Evolutionary conservation across 371 early-diverging fungal species (phyloP), one percentile per base, ranked within the genome.

Genomic region (Rhizopus arrhizus): DNA sequence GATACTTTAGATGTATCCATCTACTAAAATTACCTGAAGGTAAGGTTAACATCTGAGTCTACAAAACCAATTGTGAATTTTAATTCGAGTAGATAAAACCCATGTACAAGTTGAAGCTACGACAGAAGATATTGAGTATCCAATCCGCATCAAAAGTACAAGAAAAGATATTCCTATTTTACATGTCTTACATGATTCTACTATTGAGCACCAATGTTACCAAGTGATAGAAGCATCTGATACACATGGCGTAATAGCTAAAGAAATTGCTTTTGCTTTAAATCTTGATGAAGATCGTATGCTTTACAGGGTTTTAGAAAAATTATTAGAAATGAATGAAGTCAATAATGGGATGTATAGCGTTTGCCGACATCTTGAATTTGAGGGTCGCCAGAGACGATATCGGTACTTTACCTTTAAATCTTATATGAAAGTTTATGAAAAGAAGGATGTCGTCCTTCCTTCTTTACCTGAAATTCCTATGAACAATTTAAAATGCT

Each of bases 341-440:
- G 3, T 45, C 7, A 13, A 47, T 28, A 13, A 22, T 28, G 8
- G n/a, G 5, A 13, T 9, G 7, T 55, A 48, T 32, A 45, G 51
- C 36, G 29, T 53, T 47, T 41, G 54, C n/a, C 73, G 73, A 28
- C 34, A 56, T 5, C 28, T 78, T 7, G 79, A 78, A 41, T 73
- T 75, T 51, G 69, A 72, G 43, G 72, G 75, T 8, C 67, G 70
- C 32, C 43, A 66, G 3, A 53, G 62, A 34, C 59, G 74, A 6
- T 78, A 72, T 53, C 69, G 79, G 4, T 78, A 78, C 47, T 78
- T 61, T 53, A 64, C 73, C 1, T 54, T 53, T 33, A 36, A 51
- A 15, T 51, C 53, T 1, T 74, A 69, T 36, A 50, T 42, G 35
- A 66, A 63, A 12, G 28, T 34, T 1, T 47, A 56, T 3, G 63